phyloP scores from a whole-genome alignment of 2,329 filamentous ascomycete species.

The Aspergillus oerlinghausenensis region DNA sequence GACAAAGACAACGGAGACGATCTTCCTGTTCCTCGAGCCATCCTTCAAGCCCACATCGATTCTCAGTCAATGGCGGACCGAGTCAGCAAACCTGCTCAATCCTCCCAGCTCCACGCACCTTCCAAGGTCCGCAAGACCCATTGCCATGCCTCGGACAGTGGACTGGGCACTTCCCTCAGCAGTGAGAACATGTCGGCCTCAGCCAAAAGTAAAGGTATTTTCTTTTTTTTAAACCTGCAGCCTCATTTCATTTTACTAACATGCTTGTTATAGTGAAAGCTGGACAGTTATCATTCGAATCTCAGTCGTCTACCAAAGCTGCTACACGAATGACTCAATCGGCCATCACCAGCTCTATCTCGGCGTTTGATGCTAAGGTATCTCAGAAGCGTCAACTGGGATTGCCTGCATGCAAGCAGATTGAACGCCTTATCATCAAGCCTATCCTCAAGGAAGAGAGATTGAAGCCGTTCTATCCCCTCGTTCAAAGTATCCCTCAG shows the following conservation, averaged over 20 bases:
- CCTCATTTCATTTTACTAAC: conserved; percentile 24
- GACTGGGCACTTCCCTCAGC: conserved; percentile 77
- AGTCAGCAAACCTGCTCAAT: conserved; percentile 23
- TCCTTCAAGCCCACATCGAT: conserved; percentile 55
- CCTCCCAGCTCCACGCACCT: conserved; percentile 40
- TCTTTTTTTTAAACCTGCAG: conserved; percentile 28
- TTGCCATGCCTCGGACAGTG: conserved; percentile 78
- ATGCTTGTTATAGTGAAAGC: conserved; percentile 17
- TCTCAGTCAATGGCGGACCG: conserved; percentile 35
- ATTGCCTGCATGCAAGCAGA: conserved; percentile 66
- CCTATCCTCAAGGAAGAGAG: conserved; percentile 70
- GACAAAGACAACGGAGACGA: conserved; percentile 50
- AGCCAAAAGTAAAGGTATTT: conserved; percentile 45
- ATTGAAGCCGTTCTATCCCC: conserved; percentile 74
- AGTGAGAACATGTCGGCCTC: conserved; percentile 43
- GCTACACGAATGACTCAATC: conserved; percentile 34
- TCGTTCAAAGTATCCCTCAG: conserved; percentile 72
- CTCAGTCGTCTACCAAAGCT: conserved; percentile 8
- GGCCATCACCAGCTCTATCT: conserved; percentile 59
- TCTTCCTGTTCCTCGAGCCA: conserved; percentile 56
- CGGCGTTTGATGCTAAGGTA: conserved; percentile 43
- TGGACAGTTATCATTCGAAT: conserved; percentile 19
- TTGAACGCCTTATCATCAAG: conserved; percentile 71
- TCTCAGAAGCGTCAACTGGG: conserved; percentile 59
- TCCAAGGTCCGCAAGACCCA: conserved; percentile 50